A percentile compares a stretch with the other conserved stretches of the same genome.
Evolutionary conservation across 2,329 filamentous ascomycete species (phyloP).

Genomic region (Penicillium olsonii): DNA sequence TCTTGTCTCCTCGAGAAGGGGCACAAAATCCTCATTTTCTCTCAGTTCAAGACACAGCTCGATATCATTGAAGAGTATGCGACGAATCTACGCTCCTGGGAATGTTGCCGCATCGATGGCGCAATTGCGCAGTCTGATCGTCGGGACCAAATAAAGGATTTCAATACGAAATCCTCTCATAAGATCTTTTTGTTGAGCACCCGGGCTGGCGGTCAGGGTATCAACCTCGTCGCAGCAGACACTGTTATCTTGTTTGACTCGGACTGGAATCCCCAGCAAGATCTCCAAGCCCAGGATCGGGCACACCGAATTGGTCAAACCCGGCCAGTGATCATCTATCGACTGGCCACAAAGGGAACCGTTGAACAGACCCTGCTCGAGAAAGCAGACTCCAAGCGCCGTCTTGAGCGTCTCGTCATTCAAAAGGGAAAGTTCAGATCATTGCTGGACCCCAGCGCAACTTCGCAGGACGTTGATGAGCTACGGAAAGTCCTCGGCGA

Average conservation of each 20-base stretch:
- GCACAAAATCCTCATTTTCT: conserved; percentile 95
- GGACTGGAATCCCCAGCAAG: conserved; percentile 95
- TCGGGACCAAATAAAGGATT: conserved; percentile 69
- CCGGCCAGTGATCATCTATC: conserved; percentile 86
- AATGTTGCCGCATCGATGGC: conserved; percentile 87
- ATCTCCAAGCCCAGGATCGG: conserved; percentile 93
- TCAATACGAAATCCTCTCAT: conserved; percentile 66
- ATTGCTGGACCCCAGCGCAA: conserved; percentile 59
- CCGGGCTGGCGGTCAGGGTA: conserved; percentile 88
- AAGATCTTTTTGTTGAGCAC: conserved; percentile 88
- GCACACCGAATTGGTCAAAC: conserved; percentile 94
- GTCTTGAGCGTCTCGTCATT: conserved; percentile 92
- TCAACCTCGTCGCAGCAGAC: conserved; percentile 88
- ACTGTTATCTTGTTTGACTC: conserved; percentile 90
- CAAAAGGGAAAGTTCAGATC: conserved; percentile 83
- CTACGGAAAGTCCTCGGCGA: conserved; percentile 65
- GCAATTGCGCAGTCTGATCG: conserved; percentile 74
- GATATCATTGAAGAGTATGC: conserved; percentile 91
- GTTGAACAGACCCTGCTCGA: conserved; percentile 86
- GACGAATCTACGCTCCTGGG: conserved; percentile 72
- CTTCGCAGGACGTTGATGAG: conserved; percentile 59
- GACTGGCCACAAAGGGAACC: conserved; percentile 88
- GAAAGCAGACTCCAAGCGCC: conserved; percentile 86
- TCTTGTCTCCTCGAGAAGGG: conserved; percentile 70
- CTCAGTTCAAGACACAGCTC: conserved; percentile 91